Evolutionary conservation across 2,329 filamentous ascomycete genomes (phyloP), one percentile per base, ranked within the genome.

Genomic region (Ceratocystis alfenasii): DNA sequence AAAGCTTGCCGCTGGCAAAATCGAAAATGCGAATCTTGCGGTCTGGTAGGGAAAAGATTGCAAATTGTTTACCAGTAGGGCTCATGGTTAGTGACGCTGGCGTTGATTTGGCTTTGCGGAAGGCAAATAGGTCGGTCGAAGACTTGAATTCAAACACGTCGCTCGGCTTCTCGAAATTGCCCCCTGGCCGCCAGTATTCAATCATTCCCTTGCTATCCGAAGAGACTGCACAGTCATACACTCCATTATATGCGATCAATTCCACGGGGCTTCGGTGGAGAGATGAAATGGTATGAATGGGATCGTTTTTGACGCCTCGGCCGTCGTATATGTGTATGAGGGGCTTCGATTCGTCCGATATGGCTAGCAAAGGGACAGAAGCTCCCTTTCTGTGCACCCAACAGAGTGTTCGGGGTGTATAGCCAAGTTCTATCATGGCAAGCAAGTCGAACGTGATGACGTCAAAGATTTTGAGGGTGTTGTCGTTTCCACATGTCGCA

Each of bases 121-220:
- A 97, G 64, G 96, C 93, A 72, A 97, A 99, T 0, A 99, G 80
- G 72, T 89, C 94, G 2, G 94, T 99, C 1, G 89, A 87, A 73
- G 90, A 95, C 77, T 99, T 99, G 77, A 91, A 89, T 70, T 90
- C 83, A 74, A 95, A 99, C 20, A 99, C 91, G 64, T 85, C 90
- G 70, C 91, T 87, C 0, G 94, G 94, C 75, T 97, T 96, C 72
- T 95, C 90, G 74, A 90, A 96, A 48, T 79, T 85, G 1, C 84
- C 86, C 69, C 83, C 83, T 0, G 94, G 91, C 67, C 84, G 83
- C 94, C 94, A 99, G 76, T 99, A 99, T 75, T 99, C 94, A 8
- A 99, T 74, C 93, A 97, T 97, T 28, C 94, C 93, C 65, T 84
- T 84, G 70, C 93, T 86, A 70, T 99, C 95, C 0, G 87, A 87